phyloP scores from a whole-genome alignment of 257 asterid species.

The Nicotiana otophora region DNA sequence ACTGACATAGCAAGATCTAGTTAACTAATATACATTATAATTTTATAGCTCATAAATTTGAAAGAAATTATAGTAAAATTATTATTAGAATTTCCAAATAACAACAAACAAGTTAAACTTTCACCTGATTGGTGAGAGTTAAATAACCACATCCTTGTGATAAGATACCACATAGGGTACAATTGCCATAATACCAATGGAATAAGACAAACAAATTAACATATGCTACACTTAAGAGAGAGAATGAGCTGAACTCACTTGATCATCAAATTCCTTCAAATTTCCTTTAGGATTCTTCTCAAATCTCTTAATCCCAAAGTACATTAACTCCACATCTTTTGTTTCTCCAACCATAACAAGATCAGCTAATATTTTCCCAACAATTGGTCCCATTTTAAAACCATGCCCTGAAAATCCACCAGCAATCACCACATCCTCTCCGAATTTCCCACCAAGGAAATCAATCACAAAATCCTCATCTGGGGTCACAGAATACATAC shows the following conservation, averaged over 20 bases:
- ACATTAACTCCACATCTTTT: slow-evolving; percentile 41
- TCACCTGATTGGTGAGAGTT: too few species aligned
- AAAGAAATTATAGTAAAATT: too few species aligned
- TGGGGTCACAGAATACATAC: slow-evolving; percentile 93
- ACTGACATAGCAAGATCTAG: too few species aligned
- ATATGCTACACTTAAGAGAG: not conserved
- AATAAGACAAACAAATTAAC: not conserved
- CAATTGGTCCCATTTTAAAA: slow-evolving; percentile 86
- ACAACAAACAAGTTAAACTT: too few species aligned
- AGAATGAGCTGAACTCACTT: slow-evolving; percentile 26
- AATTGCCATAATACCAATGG: not conserved
- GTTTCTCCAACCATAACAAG: slow-evolving; percentile 39
- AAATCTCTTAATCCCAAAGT: slow-evolving; percentile 52
- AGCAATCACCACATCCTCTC: slow-evolving; percentile 57
- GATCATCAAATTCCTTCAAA: slow-evolving; percentile 53
- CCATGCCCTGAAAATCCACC: slow-evolving; percentile 98
- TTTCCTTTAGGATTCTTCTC: slow-evolving; percentile 42
- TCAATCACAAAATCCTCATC: slow-evolving; percentile 86
- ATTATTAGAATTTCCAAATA: too few species aligned
- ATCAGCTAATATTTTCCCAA: slow-evolving; percentile 70
- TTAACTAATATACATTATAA: too few species aligned
- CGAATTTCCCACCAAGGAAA: slow-evolving; percentile 73
- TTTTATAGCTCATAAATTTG: too few species aligned
- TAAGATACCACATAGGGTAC: not conserved
- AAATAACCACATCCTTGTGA: too few species aligned